Base-by-base conservation (phyloP, 2,329 filamentous ascomycete genomes). In the Fusarium humuli region DNA sequence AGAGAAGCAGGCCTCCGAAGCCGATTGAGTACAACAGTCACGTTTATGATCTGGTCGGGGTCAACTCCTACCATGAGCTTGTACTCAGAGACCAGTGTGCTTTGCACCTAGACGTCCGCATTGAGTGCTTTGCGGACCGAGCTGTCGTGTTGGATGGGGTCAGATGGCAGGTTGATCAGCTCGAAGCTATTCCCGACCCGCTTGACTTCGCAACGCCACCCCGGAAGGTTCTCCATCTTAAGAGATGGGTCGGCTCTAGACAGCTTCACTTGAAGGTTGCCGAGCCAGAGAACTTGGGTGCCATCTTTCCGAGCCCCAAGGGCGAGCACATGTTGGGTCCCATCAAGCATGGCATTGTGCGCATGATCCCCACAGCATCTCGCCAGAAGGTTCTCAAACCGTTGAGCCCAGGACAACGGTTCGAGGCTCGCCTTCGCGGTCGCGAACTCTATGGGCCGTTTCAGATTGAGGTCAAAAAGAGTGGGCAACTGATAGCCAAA, bases 341-440 rank as follows among this genome's bases (percentile, higher is more conserved):
- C 5, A 53, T 53, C 5, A 62, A 62, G 7, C 56, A 62, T 7
- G 59, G 56, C 16, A 62, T 61, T 13, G 59, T 62, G 7, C 59
- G 59, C 11, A 62, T 61, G 56, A 16, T 61, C 2, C 25, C 59
- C 10, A 32, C 5, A 3, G 46, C 56, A 44, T 61, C 59, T 13
- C 45, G 56, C 0, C 59, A 8, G 7, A 40, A 23, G n/a, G 18
- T 61, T 1, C 14, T 32, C 2, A 41, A 23, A 1, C 30, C 40
- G 1, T 32, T 46, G 5, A 7, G 7, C 0, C 25, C 45, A 11
- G 40, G 59, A 6, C 14, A 27, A 10, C 9, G 4, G 0, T 61
- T 61, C 2, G 56, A 62, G 6, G 56, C 56, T 5, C 56, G 59
- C 0, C 20, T 62, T 2, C 23, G 56, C 5, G 56, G 46, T 7